Conservation (phyloP, 2,329 filamentous ascomycete species). For the Aspergillus flavus region DNA sequence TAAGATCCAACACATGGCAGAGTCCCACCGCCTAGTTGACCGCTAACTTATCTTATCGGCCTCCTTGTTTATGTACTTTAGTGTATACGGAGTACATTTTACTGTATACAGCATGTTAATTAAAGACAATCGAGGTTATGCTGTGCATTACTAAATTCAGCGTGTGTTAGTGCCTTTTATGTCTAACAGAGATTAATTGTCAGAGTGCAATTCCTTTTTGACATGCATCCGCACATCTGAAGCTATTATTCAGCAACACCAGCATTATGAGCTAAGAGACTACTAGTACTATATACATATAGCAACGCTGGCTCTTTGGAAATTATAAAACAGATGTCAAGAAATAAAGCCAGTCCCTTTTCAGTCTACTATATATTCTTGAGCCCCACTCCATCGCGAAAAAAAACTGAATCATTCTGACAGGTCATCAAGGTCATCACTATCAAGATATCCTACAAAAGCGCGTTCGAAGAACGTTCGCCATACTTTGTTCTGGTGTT, state of each 20-base stretch:
- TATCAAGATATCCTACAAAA: slow-evolving; percentile 73
- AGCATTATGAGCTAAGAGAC: not conserved
- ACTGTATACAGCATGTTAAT: not conserved
- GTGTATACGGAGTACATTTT: not conserved
- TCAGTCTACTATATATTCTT: not conserved
- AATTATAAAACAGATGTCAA: not conserved
- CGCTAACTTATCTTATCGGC: not conserved
- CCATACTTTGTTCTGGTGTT: slow-evolving; percentile 67
- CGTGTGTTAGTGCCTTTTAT: not conserved
- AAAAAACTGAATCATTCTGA: slow-evolving; percentile 13
- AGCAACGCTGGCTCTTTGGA: not conserved
- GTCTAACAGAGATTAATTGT: not conserved
- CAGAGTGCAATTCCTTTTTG: not conserved
- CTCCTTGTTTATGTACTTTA: not conserved
- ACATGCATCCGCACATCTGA: not conserved
- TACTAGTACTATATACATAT: not conserved
- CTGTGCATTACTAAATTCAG: not conserved
- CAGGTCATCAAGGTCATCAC: slow-evolving; percentile 61
- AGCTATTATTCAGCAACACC: not conserved
- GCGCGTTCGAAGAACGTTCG: slow-evolving; percentile 75
- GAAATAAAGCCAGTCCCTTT: not conserved
- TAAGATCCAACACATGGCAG: not conserved
- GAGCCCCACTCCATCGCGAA: not conserved
- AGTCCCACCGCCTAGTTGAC: not conserved
- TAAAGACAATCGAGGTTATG: not conserved